A percentile compares a stretch with the other conserved stretches of the same genome.
These are phyloP conservation scores for Hura crepitans DNA, from an alignment of 441 rosid genomes.

Conservation along the genomic window DNA sequence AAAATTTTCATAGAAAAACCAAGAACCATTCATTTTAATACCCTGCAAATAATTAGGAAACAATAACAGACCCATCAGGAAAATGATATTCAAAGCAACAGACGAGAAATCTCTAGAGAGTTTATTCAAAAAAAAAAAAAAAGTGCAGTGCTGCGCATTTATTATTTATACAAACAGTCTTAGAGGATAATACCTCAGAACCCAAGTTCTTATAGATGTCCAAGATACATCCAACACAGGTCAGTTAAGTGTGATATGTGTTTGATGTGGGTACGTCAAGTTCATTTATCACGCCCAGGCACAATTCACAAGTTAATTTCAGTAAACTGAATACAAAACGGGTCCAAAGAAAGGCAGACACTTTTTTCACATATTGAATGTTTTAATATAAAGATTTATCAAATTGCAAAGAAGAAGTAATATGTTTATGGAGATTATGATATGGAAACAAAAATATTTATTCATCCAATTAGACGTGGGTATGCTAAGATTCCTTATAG, in stretches of 20 bases:
- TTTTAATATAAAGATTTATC: too few species aligned
- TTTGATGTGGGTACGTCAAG: conserved; percentile 10
- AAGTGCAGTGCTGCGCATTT: background rate
- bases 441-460: background rate
- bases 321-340: background rate
- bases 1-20: conserved; percentile 52
- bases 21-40: conserved; percentile 41
- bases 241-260: background rate
- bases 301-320: background rate
- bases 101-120: background rate
- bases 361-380: background rate
- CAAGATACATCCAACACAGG: conserved; percentile 10
- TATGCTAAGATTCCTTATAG: background rate
- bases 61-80: background rate
- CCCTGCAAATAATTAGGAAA: conserved; percentile 13
- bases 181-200: background rate
- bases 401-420: too few species aligned
- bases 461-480: too few species aligned
- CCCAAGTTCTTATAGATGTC: conserved; percentile 10
- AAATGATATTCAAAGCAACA: conserved; percentile 5
- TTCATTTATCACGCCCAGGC: background rate
- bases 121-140: background rate
- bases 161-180: background rate
- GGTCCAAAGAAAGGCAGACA: background rate
- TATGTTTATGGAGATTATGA: background rate